Evolutionary conservation across 208 protist genomes (phyloP).

Genomic region (Acanthamoeba castellanii): DNA sequence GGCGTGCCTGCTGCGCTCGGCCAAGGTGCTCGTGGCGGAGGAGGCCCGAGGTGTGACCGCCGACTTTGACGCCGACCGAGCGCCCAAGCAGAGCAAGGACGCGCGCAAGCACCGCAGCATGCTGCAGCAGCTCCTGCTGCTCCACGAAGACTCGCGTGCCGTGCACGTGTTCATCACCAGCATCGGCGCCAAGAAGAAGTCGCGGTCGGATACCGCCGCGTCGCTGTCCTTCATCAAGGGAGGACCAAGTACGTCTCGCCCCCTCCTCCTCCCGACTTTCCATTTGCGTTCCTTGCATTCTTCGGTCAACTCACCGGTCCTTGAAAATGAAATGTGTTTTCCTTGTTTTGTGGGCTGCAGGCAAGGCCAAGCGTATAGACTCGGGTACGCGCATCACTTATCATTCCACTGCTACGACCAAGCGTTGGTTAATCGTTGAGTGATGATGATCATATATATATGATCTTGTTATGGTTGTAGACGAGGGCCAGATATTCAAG

Average conservation of each 20-base stretch:
- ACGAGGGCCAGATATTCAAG: too few relatives aligned
- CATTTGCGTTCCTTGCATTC: neutral
- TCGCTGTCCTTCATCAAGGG: neutral
- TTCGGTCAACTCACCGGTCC: neutral
- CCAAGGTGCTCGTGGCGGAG: neutral
- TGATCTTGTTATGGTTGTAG: too few relatives aligned
- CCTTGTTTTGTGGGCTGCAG: too few relatives aligned
- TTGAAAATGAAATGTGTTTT: too few relatives aligned
- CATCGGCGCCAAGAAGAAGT: neutral
- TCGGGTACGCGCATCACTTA: neutral
- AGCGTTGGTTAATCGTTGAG: too few relatives aligned
- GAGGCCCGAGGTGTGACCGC: neutral
- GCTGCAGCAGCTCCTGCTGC: constrained; percentile 10
- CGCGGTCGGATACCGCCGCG: neutral
- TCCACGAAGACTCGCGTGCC: neutral
- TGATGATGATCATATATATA: too few relatives aligned
- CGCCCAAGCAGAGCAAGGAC: neutral
- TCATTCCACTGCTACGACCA: neutral
- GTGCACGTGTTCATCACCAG: neutral
- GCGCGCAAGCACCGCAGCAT: neutral
- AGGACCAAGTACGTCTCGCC: neutral
- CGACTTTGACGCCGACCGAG: neutral
- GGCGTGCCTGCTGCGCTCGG: neutral
- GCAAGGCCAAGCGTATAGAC: neutral
- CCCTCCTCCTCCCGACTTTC: neutral